These are phyloP conservation scores for Xeromyces bisporus DNA, from an alignment of 495 filamentous ascomycete species.

Conservation along the genomic window DNA sequence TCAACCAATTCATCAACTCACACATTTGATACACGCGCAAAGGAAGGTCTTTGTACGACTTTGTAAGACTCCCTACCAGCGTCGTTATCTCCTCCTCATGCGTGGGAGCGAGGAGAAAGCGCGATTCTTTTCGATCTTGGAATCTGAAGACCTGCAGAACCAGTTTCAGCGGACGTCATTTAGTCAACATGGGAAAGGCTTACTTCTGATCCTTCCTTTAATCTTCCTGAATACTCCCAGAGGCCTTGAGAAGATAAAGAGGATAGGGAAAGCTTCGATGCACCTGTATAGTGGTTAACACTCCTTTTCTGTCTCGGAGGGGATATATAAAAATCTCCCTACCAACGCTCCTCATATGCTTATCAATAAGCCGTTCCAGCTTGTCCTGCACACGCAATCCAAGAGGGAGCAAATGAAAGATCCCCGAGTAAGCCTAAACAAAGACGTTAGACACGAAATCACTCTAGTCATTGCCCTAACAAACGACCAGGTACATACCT, in stretches of 20 bases:
- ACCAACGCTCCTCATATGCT: conserved; percentile 80
- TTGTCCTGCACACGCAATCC: conserved; percentile 81
- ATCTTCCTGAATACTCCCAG: conserved; percentile 56
- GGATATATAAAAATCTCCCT: too few species aligned
- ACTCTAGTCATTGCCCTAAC: too few species aligned
- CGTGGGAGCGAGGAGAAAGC: conserved; percentile 72
- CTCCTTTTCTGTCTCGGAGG: too few species aligned
- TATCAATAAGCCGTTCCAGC: conserved; percentile 68
- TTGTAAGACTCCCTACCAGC: conserved; percentile 53
- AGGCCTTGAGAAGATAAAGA: conserved; percentile 72
- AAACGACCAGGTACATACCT: too few species aligned
- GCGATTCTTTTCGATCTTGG: conserved; percentile 56
- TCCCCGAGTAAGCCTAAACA: conserved; percentile 57
- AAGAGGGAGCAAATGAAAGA: conserved; percentile 89
- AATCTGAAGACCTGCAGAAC: conserved; percentile 55
- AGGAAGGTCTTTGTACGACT: conserved; percentile 76
- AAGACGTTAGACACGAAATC: conserved; percentile 3
- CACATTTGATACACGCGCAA: conserved; percentile 82
- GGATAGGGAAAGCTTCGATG: conserved; percentile 75
- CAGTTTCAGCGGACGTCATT: not conserved
- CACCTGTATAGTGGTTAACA: conserved; percentile 41
- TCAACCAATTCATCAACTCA: conserved; percentile 25
- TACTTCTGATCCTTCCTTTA: conserved; percentile 46
- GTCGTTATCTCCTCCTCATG: conserved; percentile 93
- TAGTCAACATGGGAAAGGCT: not conserved